These are phyloP conservation scores for Clitopilus passeckerianus DNA, from an alignment of 768 basidiomycete genomes.

Conservation along the genomic window DNA sequence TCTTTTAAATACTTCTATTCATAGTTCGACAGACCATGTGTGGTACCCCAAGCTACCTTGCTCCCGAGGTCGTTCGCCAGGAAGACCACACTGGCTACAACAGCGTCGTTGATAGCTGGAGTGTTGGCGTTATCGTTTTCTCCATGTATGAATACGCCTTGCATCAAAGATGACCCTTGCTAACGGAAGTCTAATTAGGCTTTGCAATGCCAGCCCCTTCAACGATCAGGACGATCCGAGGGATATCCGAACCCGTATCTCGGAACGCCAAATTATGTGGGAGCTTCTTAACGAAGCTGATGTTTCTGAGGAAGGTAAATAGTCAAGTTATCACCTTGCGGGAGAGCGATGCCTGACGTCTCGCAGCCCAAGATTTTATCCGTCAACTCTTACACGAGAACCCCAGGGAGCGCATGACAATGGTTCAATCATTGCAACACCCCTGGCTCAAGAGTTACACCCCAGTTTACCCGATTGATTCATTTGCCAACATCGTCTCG, in stretches of 20 bases:
- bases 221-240: conserved; percentile 62
- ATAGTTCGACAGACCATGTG: conserved; percentile 71
- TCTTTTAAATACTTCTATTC: neutral
- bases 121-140: conserved; percentile 91
- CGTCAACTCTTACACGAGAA: conserved; percentile 56
- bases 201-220: conserved; percentile 77
- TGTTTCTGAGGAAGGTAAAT: conserved; percentile 46
- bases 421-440: conserved; percentile 64
- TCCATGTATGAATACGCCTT: conserved; percentile 55
- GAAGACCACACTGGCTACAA: conserved; percentile 70
- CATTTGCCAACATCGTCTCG: neutral
- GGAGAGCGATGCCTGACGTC: neutral
- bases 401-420: conserved; percentile 65
- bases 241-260: conserved; percentile 59
- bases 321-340: neutral
- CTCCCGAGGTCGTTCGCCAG: conserved; percentile 84
- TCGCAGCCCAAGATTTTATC: conserved; percentile 63
- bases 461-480: conserved; percentile 17
- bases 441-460: conserved; percentile 60
- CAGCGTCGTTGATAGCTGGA: conserved; percentile 92
- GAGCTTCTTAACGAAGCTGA: conserved; percentile 29
- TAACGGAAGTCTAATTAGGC: conserved; percentile 35
- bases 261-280: conserved; percentile 62
- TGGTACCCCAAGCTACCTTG: conserved; percentile 92
- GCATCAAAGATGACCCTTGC: neutral